Conservation (phyloP, 2,329 filamentous ascomycete species). For the Hypoxylon sp. region DNA sequence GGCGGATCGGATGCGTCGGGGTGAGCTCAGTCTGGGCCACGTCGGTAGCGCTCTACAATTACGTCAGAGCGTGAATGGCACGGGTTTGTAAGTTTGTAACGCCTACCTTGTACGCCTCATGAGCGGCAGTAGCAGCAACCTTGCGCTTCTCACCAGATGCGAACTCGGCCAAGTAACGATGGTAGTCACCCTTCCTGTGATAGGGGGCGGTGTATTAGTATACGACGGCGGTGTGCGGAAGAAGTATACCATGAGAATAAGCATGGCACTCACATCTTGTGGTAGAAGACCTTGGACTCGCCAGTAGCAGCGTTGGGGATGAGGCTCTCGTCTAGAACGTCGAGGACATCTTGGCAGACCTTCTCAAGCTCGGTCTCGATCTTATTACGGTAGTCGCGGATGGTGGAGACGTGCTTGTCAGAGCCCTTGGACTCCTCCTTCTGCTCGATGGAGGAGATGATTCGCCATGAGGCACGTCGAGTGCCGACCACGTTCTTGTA, state of each 20-base stretch:
- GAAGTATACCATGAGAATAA: background rate
- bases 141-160: constrained; percentile 93
- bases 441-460: constrained; percentile 99
- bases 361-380: constrained; percentile 97
- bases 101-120: constrained; percentile 96
- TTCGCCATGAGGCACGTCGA: constrained; percentile 98
- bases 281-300: constrained; percentile 99
- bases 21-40: constrained; percentile 98
- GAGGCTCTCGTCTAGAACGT: constrained; percentile 91
- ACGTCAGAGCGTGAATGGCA: constrained; percentile 29
- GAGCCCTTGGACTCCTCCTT: constrained; percentile 99
- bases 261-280: constrained; percentile 88
- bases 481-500: constrained; percentile 99
- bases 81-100: background rate
- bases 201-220: constrained; percentile 27
- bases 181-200: constrained; percentile 93
- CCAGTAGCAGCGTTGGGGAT: constrained; percentile 96
- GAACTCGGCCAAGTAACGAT: constrained; percentile 95
- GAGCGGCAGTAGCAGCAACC: constrained; percentile 84
- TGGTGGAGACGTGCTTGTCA: constrained; percentile 92
- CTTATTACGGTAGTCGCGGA: constrained; percentile 98
- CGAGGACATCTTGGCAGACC: constrained; percentile 97
- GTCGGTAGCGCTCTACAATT: constrained; percentile 86
- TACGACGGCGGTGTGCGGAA: constrained; percentile 15
- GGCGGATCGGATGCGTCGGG: constrained; percentile 96